Conservation (phyloP, 2,329 filamentous ascomycete genomes). For the Pseudogymnoascus sp. region DNA sequence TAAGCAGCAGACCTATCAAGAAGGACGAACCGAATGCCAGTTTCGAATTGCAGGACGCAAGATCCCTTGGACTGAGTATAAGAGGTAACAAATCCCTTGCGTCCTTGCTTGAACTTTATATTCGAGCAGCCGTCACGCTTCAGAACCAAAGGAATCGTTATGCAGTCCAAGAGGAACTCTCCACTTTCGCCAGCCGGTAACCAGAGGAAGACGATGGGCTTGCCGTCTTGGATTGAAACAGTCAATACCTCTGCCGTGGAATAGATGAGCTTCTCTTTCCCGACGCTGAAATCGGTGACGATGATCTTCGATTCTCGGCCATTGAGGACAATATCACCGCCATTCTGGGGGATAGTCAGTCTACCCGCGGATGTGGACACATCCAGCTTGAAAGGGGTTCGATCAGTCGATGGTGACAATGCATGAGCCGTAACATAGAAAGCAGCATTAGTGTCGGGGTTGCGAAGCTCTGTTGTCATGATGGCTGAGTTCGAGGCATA, state of each 20-base stretch:
- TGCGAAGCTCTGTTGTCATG: constrained; percentile 47
- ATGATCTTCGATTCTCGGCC: constrained; percentile 56
- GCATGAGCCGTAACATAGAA: constrained; percentile 54
- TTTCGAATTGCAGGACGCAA: constrained; percentile 39
- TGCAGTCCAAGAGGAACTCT: constrained; percentile 46
- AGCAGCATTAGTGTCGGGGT: constrained; percentile 46
- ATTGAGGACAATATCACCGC: constrained; percentile 42
- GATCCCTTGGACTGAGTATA: constrained; percentile 43
- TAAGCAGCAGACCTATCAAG: constrained; percentile 48
- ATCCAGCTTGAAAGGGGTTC: constrained; percentile 45
- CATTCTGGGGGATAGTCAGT: constrained; percentile 45
- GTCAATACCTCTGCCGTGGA: constrained; percentile 49
- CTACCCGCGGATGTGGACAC: constrained; percentile 48
- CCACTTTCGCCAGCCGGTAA: constrained; percentile 45
- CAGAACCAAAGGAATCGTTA: constrained; percentile 43
- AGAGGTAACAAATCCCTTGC: constrained; percentile 35
- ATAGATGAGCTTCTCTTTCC: constrained; percentile 43
- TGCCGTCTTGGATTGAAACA: constrained; percentile 40
- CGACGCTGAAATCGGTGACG: constrained; percentile 51
- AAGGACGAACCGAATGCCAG: constrained; percentile 42
- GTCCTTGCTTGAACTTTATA: constrained; percentile 35
- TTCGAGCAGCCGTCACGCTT: constrained; percentile 35
- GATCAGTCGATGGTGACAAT: constrained; percentile 42
- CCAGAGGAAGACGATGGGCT: constrained; percentile 44
- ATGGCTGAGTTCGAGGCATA: constrained; percentile 46